A percentile compares a stretch with the other conserved stretches of the same genome.
phyloP scores from a whole-genome alignment of 495 filamentous ascomycete species.

The Penicillium pulvis region DNA sequence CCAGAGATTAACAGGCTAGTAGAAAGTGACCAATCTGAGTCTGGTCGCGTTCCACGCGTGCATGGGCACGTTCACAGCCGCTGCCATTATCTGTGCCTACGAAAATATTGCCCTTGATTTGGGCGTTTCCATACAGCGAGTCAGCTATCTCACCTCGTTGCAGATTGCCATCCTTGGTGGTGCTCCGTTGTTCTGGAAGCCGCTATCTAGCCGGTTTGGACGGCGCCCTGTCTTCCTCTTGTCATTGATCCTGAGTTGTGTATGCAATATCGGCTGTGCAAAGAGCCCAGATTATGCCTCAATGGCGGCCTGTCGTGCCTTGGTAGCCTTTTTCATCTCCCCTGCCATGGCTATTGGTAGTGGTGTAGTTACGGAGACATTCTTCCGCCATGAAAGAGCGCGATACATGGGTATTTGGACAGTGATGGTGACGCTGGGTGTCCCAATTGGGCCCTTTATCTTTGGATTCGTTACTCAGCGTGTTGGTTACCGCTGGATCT shows the following conservation, averaged over 20 bases:
- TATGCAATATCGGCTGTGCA: constrained; percentile 51
- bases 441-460: constrained; percentile 50
- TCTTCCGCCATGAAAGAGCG: constrained; percentile 51
- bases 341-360: constrained; percentile 57
- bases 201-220: constrained; percentile 55
- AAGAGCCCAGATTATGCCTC: constrained; percentile 43
- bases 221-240: constrained; percentile 54
- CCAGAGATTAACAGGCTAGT: constrained; percentile 8
- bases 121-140: constrained; percentile 42
- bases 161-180: constrained; percentile 55
- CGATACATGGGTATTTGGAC: constrained; percentile 59
- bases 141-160: constrained; percentile 53
- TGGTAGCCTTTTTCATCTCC: constrained; percentile 56
- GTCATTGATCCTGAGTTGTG: constrained; percentile 45
- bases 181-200: constrained; percentile 57
- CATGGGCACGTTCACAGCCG: constrained; percentile 59
- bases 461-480: constrained; percentile 52
- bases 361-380: constrained; percentile 55
- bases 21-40: constrained; percentile 56
- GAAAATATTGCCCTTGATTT: constrained; percentile 48
- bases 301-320: constrained; percentile 49
- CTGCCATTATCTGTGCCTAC: constrained; percentile 56
- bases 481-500: constrained; percentile 48
- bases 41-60: constrained; percentile 58
- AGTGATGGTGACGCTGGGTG: constrained; percentile 55